Conservation (phyloP, 169 alveolate species). For the Plasmodium gallinaceum region DNA sequence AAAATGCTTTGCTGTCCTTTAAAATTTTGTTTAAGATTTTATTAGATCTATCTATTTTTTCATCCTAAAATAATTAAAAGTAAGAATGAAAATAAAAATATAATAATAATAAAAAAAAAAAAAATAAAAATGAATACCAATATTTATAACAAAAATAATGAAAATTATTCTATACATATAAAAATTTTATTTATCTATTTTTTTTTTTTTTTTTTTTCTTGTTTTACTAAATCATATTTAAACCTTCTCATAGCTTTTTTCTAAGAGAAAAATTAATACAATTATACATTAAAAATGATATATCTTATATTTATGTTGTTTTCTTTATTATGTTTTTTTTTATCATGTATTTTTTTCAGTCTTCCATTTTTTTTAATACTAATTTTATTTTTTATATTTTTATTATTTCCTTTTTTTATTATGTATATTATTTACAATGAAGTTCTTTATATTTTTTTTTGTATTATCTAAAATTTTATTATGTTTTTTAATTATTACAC, state of each 20-base stretch:
- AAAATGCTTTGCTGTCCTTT: conserved; percentile 9
- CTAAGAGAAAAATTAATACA: neutral
- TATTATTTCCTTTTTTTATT: conserved; percentile 8
- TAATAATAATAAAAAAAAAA: too few relatives aligned
- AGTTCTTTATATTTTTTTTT: neutral
- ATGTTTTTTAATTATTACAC: neutral
- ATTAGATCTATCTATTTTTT: conserved; percentile 22
- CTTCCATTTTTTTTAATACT: neutral
- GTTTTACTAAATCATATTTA: conserved; percentile 44
- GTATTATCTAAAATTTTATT: neutral
- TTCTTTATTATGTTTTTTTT: too few relatives aligned
- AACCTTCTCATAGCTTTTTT: conserved; percentile 68
- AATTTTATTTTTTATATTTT: conserved; percentile 1
- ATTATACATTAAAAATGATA: neutral
- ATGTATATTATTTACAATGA: conserved; percentile 24
- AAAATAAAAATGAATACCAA: too few relatives aligned
- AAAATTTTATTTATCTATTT: neutral
- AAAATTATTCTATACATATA: too few relatives aligned
- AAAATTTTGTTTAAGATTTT: conserved; percentile 8
- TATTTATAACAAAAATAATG: too few relatives aligned
- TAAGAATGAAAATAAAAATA: too few relatives aligned
- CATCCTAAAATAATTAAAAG: conserved; percentile 3
- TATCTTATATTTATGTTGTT: too few relatives aligned
- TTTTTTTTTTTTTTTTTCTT: neutral
- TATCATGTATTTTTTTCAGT: too few relatives aligned